phyloP scores from a whole-genome alignment of 2,329 filamentous ascomycete species.

The Ceratocystis colombiana region DNA sequence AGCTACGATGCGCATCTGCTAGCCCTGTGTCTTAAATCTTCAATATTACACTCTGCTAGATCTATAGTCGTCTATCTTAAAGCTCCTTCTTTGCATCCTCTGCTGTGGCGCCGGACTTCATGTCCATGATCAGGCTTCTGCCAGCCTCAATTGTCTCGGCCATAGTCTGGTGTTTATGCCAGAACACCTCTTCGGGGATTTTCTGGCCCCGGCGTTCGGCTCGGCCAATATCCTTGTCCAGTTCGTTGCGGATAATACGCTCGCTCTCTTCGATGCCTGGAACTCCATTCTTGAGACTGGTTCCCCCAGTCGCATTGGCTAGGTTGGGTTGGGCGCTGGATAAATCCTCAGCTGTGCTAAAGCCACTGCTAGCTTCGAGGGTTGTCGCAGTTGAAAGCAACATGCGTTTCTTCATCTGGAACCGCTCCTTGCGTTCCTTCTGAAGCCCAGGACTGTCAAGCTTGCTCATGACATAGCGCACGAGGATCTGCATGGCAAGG shows the following conservation, averaged over 20 bases:
- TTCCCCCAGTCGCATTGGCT: slow-evolving; percentile 25
- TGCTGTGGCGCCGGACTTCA: neutral
- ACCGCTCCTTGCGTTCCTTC: slow-evolving; percentile 74
- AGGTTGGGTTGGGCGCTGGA: slow-evolving; percentile 37
- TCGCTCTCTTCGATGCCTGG: slow-evolving; percentile 44
- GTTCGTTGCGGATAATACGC: slow-evolving; percentile 52
- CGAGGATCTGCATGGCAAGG: slow-evolving; percentile 61
- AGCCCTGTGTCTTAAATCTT: neutral
- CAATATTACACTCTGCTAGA: neutral
- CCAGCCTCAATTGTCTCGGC: slow-evolving; percentile 49
- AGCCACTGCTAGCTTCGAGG: slow-evolving; percentile 46
- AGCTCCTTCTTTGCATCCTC: slow-evolving; percentile 5
- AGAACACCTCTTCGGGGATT: slow-evolving; percentile 47
- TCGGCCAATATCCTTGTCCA: slow-evolving; percentile 54
- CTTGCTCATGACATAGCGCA: slow-evolving; percentile 64
- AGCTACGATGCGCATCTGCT: neutral
- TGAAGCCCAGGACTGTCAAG: slow-evolving; percentile 78
- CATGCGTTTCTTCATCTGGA: slow-evolving; percentile 65
- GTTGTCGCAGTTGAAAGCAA: slow-evolving; percentile 35
- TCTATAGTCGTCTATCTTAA: neutral
- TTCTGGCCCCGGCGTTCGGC: slow-evolving; percentile 33
- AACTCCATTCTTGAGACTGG: slow-evolving; percentile 29
- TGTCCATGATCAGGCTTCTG: slow-evolving; percentile 39
- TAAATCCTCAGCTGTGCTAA: slow-evolving; percentile 51
- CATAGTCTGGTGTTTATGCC: slow-evolving; percentile 50